Evolutionary conservation across 495 filamentous ascomycete genomes (phyloP).

Genomic region (Penicillium tannophilum): DNA sequence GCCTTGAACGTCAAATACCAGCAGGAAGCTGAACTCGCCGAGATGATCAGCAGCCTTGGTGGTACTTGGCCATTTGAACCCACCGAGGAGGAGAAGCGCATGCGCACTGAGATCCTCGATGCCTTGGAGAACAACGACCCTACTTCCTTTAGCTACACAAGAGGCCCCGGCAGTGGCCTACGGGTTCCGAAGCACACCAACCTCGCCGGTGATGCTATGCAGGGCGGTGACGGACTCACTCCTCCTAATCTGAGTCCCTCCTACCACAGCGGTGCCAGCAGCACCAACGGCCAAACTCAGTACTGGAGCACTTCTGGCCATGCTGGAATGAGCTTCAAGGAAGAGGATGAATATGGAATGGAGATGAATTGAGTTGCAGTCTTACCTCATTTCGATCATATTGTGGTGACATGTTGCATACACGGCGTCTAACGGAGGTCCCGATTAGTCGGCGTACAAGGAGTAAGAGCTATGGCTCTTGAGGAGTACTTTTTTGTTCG

Average conservation of each 20-base stretch:
- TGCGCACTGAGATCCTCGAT: slow-evolving; percentile 88
- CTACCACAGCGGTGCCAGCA: slow-evolving; percentile 60
- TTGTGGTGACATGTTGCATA: slow-evolving; percentile 44
- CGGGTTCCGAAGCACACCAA: slow-evolving; percentile 93
- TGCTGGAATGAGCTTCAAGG: slow-evolving; percentile 78
- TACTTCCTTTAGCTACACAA: slow-evolving; percentile 75
- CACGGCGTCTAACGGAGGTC: slow-evolving; percentile 39
- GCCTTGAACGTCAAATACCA: slow-evolving; percentile 81
- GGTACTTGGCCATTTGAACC: slow-evolving; percentile 77
- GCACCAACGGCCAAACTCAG: slow-evolving; percentile 57
- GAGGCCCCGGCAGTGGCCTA: slow-evolving; percentile 80
- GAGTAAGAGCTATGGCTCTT: slow-evolving; percentile 28
- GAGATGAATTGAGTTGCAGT: slow-evolving; percentile 58
- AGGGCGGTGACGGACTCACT: slow-evolving; percentile 49
- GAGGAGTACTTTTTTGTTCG: slow-evolving; percentile 24
- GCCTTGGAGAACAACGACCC: slow-evolving; percentile 77
- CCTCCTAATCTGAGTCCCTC: slow-evolving; percentile 73
- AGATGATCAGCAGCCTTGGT: slow-evolving; percentile 69
- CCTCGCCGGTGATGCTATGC: slow-evolving; percentile 75
- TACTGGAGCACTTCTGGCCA: slow-evolving; percentile 73
- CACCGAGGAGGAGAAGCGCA: slow-evolving; percentile 90
- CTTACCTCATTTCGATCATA: slow-evolving; percentile 7
- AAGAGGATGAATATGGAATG: slow-evolving; percentile 89
- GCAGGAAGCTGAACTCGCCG: slow-evolving; percentile 81
- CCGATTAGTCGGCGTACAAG: slow-evolving; percentile 36